A percentile compares a stretch with the other conserved stretches of the same genome.
Conservation (phyloP, 75 land plant genomes). For the Cunninghamia lanceolata region DNA sequence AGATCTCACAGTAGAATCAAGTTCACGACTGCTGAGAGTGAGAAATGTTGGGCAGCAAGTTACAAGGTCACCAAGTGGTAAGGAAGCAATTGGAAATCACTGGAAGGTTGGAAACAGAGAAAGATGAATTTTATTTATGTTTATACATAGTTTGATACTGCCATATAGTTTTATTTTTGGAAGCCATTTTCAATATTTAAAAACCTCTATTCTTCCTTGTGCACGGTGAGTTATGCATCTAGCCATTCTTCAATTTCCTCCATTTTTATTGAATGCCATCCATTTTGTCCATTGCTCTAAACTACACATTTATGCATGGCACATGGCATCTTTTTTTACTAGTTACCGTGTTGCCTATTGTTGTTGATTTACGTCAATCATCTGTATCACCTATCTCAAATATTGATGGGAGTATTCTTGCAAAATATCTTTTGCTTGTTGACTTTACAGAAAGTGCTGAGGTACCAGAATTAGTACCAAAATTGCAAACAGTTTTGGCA, state of each 20-base stretch:
- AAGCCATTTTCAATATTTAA: background rate
- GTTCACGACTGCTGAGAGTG: background rate
- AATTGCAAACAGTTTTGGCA: slow-evolving; percentile 50
- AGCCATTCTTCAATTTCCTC: background rate
- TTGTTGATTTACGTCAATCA: background rate
- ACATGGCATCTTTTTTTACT: background rate
- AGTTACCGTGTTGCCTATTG: background rate
- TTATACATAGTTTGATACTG: background rate
- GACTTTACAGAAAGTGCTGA: slow-evolving; percentile 39
- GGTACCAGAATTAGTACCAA: slow-evolving; percentile 37
- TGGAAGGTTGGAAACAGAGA: background rate
- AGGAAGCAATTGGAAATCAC: background rate
- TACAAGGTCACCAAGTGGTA: background rate
- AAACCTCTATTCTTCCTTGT: background rate
- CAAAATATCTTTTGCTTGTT: background rate
- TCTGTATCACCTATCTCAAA: background rate
- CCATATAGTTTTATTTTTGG: background rate
- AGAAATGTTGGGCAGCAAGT: background rate
- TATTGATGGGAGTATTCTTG: background rate
- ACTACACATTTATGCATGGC: background rate
- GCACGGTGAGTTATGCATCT: background rate
- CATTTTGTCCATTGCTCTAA: background rate
- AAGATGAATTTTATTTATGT: background rate
- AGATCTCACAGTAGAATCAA: background rate
- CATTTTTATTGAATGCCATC: background rate